Evolutionary conservation across 2,329 filamentous ascomycete species (phyloP), one percentile per base, ranked within the genome.

Genomic region (Coniochaeta sp.): DNA sequence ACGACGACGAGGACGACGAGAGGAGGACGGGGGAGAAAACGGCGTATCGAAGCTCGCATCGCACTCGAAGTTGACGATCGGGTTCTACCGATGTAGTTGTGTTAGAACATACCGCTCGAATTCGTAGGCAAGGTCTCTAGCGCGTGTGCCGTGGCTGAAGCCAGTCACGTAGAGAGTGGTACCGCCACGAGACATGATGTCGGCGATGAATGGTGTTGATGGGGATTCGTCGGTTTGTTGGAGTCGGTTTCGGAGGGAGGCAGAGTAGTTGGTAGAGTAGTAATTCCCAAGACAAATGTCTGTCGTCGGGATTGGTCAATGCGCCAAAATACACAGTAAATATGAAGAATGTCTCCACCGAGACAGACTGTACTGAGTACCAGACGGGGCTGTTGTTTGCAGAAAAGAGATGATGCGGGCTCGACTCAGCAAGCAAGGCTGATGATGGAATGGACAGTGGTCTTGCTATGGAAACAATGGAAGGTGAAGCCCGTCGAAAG

Each of bases 81-180:
- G 62, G 71, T 66, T 69, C 67, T 49, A 73, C 73, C 72, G 75
- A 71, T 67, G 70, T 69, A 69, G 71, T 70, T 42, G 38, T 67
- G 64, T 65, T 75, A 74, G 76, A 81, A 95, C 91, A 84, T 96
- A 96, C 90, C 92, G 91, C 91, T 97, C 92, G 88, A 97, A 97
- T 82, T 97, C 92, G 88, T 95, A 96, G 79, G 92, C 91, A 72
- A 97, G 89, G 81, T 99, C 91, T 84, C 94, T 90, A 72, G 94
- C 91, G 79, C 94, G 90, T 72, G 92, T 96, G 73, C 92, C 91
- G 75, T 96, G 91, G 82, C 92, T 95, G 75, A 99, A 99, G 82
- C 94, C 94, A 68, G 91, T 96, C 73, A 97, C 92, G 79, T 97
- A 97, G 63, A 97, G 89, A 53, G 92, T 97, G 56, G 89, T 95